A percentile compares a stretch with the other conserved stretches of the same genome.
These are phyloP conservation scores for Rhodamnia argentea DNA, from an alignment of 345 rosid species.

Conservation along the genomic window DNA sequence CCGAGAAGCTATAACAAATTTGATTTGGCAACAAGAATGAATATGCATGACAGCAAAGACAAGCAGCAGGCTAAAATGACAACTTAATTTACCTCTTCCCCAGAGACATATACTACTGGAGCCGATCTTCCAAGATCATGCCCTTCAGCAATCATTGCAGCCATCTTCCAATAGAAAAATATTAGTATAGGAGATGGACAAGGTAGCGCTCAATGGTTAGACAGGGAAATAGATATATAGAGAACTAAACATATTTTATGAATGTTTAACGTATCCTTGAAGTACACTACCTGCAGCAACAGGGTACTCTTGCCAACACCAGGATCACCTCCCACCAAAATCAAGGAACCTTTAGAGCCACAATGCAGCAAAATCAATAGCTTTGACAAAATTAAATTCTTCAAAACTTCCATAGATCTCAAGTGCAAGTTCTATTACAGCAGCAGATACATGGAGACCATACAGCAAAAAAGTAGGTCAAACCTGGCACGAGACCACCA, in stretches of 20 bases:
- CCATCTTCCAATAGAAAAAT: slow-evolving; percentile 32
- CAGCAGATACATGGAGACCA: background rate
- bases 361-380: background rate
- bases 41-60: background rate
- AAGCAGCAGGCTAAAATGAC: background rate
- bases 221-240: background rate
- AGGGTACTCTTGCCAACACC: slow-evolving; percentile 97
- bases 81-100: slow-evolving; percentile 69
- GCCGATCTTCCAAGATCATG: slow-evolving; percentile 33
- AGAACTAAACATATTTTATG: background rate
- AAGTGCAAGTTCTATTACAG: background rate
- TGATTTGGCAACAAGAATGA: background rate
- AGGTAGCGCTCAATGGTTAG: slow-evolving; percentile 5
- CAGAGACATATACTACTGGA: slow-evolving; percentile 82
- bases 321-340: slow-evolving; percentile 92
- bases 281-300: slow-evolving; percentile 56
- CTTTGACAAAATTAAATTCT: background rate
- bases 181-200: background rate
- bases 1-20: background rate
- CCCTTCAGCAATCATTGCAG: slow-evolving; percentile 62
- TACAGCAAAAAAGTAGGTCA: background rate
- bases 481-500: slow-evolving; percentile 97
- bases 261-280: background rate
- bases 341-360: slow-evolving; percentile 56
- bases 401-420: background rate